A percentile compares a stretch with the other conserved stretches of the same genome.
Conservation (phyloP, 2,329 filamentous ascomycete species). For the Aureobasidium sp. region DNA sequence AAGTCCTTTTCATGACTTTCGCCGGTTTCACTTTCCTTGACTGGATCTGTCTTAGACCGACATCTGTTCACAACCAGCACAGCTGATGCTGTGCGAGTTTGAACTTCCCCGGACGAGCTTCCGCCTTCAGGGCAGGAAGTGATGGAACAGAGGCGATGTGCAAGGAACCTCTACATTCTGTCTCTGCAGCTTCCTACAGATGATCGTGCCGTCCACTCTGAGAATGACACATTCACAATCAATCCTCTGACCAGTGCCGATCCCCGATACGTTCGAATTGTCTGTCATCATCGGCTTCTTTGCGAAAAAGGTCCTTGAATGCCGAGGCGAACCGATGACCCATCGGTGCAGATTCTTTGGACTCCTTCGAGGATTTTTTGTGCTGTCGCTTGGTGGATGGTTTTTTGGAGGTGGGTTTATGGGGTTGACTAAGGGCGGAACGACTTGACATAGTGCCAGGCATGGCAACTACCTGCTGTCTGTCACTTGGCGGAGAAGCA, state of each 20-base stretch:
- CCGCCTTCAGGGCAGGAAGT: too few relatives aligned
- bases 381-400: neutral
- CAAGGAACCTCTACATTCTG: too few relatives aligned
- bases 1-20: too few relatives aligned
- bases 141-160: too few relatives aligned
- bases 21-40: too few relatives aligned
- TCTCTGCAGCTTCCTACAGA: too few relatives aligned
- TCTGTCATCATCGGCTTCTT: conserved; percentile 22
- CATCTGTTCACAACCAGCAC: too few relatives aligned
- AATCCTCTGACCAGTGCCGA: conserved; percentile 29
- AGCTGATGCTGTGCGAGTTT: too few relatives aligned
- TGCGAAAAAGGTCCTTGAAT: conserved; percentile 25
- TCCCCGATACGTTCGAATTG: conserved; percentile 24
- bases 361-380: neutral
- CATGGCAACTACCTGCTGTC: neutral
- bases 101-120: too few relatives aligned
- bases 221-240: too few relatives aligned
- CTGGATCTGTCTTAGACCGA: too few relatives aligned
- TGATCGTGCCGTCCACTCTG: too few relatives aligned
- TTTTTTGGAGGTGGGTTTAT: neutral
- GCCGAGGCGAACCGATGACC: conserved; percentile 22
- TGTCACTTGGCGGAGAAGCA: neutral
- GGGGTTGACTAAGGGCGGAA: neutral
- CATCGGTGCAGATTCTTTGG: conserved; percentile 8
- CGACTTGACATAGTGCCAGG: conserved; percentile 17